These are phyloP conservation scores for Leishmania lainsoni DNA, from an alignment of 208 protist genomes.

Conservation along the genomic window DNA sequence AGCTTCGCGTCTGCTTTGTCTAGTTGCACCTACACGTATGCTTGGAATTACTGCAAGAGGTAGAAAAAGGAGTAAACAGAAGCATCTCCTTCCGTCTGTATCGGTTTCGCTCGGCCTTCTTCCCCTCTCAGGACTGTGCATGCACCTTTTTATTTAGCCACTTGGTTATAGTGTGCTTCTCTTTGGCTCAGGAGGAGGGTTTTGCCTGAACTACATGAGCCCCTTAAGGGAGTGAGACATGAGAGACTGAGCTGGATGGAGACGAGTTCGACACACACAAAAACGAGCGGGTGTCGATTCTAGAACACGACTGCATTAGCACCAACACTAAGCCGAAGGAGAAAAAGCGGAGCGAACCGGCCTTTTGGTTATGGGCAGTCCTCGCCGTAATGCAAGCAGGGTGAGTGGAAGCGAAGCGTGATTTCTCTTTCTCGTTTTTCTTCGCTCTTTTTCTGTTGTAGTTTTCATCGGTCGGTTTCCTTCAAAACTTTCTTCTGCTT, in stretches of 20 bases:
- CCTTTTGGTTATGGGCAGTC: not conserved
- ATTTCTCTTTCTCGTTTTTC: not conserved
- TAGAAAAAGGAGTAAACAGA: not conserved
- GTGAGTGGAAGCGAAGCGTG: not conserved
- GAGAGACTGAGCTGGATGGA: not conserved
- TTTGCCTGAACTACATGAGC: not conserved
- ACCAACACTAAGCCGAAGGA: not conserved
- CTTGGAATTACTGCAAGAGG: not conserved
- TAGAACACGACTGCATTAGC: not conserved
- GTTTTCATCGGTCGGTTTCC: not conserved
- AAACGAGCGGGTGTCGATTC: not conserved
- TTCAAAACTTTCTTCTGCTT: not conserved
- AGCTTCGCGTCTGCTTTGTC: not conserved
- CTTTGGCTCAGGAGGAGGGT: not conserved
- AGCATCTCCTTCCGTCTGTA: not conserved
- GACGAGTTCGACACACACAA: not conserved
- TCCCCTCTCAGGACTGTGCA: not conserved
- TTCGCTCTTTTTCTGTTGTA: not conserved
- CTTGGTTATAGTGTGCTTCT: not conserved
- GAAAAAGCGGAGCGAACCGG: not conserved
- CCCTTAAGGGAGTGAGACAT: not conserved
- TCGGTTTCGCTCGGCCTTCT: not conserved
- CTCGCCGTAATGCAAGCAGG: not conserved
- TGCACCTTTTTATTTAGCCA: not conserved
- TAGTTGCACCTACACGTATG: not conserved